Conservation (phyloP, 352 stramenopile species). For the Ophiocytium majus region DNA sequence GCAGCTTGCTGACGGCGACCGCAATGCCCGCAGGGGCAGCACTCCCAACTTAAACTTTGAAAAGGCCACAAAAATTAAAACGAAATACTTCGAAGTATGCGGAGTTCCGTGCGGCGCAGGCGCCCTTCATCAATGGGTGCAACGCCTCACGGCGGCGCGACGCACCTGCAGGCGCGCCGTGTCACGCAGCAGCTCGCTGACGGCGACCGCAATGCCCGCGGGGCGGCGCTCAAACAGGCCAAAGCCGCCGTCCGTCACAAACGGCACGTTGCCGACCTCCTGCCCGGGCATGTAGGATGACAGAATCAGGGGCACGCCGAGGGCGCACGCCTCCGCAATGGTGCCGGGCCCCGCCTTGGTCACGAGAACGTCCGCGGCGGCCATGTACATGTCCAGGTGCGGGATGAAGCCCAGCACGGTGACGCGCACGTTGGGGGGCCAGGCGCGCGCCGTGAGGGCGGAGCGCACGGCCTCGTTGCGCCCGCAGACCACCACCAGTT, state of each 20-base stretch:
- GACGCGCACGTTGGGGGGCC: constrained; percentile 62
- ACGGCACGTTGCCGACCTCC: constrained; percentile 68
- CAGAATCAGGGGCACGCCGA: constrained; percentile 70
- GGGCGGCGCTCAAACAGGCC: constrained; percentile 65
- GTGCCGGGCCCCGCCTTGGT: constrained; percentile 76
- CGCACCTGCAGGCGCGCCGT: constrained; percentile 24
- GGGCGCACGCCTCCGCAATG: constrained; percentile 73
- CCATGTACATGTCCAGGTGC: constrained; percentile 75
- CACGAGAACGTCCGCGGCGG: constrained; percentile 66
- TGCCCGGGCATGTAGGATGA: constrained; percentile 66
- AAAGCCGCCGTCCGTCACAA: constrained; percentile 69
- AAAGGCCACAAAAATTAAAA: not conserved
- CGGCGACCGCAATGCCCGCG: constrained; percentile 66
- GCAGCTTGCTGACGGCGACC: constrained; percentile 61
- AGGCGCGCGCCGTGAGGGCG: constrained; percentile 56
- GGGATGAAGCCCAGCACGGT: constrained; percentile 68
- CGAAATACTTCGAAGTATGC: not conserved
- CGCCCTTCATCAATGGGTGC: not conserved
- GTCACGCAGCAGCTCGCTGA: constrained; percentile 57
- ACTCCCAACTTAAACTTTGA: constrained; percentile 30
- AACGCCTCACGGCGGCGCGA: not conserved
- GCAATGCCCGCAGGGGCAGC: constrained; percentile 65
- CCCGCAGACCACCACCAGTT: constrained; percentile 72
- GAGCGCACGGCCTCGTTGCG: constrained; percentile 64
- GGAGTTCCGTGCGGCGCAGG: not conserved